Percentiles rank a stretch among this genome's conserved stretches.
These are phyloP conservation scores for Cynara cardunculus DNA, from an alignment of 129 eudicot species.

Conservation along the genomic window DNA sequence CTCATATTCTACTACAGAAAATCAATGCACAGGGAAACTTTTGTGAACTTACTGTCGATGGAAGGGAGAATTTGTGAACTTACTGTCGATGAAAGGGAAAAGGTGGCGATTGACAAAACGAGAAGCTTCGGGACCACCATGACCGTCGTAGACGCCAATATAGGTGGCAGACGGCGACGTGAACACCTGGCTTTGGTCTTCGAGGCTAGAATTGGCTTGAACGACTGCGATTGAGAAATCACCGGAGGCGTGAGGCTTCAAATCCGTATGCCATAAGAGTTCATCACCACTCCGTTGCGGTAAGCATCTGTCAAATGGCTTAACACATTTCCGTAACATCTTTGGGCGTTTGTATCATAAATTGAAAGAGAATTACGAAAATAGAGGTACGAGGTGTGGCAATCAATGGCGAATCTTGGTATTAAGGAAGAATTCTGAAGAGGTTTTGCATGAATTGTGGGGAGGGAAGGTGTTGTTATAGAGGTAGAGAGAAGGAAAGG, in stretches of 20 bases:
- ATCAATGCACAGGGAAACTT: neutral
- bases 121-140: slow-evolving; percentile 76
- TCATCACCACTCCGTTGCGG: slow-evolving; percentile 47
- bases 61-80: neutral
- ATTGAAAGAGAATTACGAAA: neutral
- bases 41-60: neutral
- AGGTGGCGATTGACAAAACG: slow-evolving; percentile 62
- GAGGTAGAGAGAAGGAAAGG: neutral
- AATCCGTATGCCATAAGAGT: slow-evolving; percentile 57
- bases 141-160: slow-evolving; percentile 75
- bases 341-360: neutral
- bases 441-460: neutral
- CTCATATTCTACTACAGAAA: neutral
- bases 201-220: slow-evolving; percentile 66
- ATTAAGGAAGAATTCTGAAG: neutral
- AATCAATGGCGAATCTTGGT: neutral
- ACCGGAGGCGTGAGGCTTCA: slow-evolving; percentile 69
- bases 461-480: neutral
- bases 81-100: slow-evolving; percentile 56
- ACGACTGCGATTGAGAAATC: slow-evolving; percentile 85
- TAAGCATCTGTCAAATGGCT: slow-evolving; percentile 38
- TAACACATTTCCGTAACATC: slow-evolving; percentile 47
- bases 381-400: neutral
- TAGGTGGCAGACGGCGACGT: slow-evolving; percentile 69
- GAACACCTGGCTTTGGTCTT: slow-evolving; percentile 62